Percentiles rank a stretch among this genome's conserved stretches.
Conservation (phyloP, 2,329 filamentous ascomycete genomes). For the Colletotrichum sp. region DNA sequence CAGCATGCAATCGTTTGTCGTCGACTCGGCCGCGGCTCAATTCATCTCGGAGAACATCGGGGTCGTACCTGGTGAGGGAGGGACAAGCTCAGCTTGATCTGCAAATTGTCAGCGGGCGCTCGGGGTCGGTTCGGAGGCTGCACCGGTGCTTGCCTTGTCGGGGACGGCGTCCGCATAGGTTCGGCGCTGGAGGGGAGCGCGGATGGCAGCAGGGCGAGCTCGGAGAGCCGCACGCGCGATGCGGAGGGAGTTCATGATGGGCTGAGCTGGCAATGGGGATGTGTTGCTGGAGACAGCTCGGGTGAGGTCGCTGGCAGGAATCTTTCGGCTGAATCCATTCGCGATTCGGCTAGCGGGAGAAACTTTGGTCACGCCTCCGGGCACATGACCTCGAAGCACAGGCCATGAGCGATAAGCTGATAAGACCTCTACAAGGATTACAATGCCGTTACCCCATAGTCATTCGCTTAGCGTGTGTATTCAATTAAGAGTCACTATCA, state of each 20-base stretch:
- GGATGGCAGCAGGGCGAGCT: conserved; percentile 78
- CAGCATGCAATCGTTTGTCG: background rate
- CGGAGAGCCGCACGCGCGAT: conserved; percentile 89
- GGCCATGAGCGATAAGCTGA: background rate
- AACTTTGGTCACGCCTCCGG: conserved; percentile 30
- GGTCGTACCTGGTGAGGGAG: conserved; percentile 95
- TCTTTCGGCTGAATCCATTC: conserved; percentile 48
- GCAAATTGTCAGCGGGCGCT: conserved; percentile 30
- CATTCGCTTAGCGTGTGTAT: background rate
- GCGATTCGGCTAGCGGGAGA: conserved; percentile 44
- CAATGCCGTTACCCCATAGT: background rate
- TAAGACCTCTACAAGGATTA: background rate
- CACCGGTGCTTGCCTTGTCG: conserved; percentile 69
- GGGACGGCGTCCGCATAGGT: conserved; percentile 87
- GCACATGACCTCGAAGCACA: conserved; percentile 32
- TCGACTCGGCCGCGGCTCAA: background rate
- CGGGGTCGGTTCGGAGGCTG: conserved; percentile 26
- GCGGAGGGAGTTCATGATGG: conserved; percentile 92
- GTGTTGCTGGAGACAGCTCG: conserved; percentile 49
- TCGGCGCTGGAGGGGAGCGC: conserved; percentile 81
- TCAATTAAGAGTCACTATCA: background rate
- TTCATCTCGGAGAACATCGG: conserved; percentile 7
- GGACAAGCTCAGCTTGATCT: conserved; percentile 97
- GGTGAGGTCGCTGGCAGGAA: conserved; percentile 50
- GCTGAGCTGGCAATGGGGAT: conserved; percentile 54